Evolutionary conservation across 805 yeast species (phyloP).

Genomic region (Yarrowia sp.): DNA sequence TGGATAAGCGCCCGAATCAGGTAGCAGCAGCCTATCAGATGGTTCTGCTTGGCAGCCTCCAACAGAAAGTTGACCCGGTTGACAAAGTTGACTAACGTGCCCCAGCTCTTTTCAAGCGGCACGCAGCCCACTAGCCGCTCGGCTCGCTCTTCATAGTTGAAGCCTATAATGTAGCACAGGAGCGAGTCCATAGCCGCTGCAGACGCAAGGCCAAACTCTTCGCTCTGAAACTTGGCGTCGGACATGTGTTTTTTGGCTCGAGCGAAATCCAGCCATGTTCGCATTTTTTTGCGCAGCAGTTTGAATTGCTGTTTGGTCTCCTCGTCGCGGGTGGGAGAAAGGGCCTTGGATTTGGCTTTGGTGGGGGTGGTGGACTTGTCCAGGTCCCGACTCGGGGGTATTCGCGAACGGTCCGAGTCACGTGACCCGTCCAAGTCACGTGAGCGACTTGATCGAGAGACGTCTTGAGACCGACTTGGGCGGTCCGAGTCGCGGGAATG

Average conservation of each 20-base stretch:
- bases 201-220: constrained; percentile 48
- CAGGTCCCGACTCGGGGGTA: constrained; percentile 4
- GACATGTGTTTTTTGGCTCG: constrained; percentile 53
- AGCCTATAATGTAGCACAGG: constrained; percentile 51
- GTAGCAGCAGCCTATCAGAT: constrained; percentile 47
- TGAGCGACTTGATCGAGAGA: background rate
- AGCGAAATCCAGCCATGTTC: constrained; percentile 52
- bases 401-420: background rate
- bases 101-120: constrained; percentile 51
- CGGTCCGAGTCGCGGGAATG: too few relatives aligned
- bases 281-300: constrained; percentile 26
- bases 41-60: constrained; percentile 44
- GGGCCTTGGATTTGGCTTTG: constrained; percentile 6
- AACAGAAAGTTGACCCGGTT: constrained; percentile 45
- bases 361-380: constrained; percentile 19
- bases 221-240: constrained; percentile 48
- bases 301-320: constrained; percentile 22
- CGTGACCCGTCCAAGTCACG: too few relatives aligned
- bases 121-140: constrained; percentile 45
- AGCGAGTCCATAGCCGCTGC: constrained; percentile 53
- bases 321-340: constrained; percentile 8
- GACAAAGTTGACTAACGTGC: constrained; percentile 49
- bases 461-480: too few relatives aligned
- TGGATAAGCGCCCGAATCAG: constrained; percentile 49
- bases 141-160: constrained; percentile 53